Evolutionary conservation across 768 basidiomycete genomes (phyloP).

Genomic region (Pleurotus ostreatus): DNA sequence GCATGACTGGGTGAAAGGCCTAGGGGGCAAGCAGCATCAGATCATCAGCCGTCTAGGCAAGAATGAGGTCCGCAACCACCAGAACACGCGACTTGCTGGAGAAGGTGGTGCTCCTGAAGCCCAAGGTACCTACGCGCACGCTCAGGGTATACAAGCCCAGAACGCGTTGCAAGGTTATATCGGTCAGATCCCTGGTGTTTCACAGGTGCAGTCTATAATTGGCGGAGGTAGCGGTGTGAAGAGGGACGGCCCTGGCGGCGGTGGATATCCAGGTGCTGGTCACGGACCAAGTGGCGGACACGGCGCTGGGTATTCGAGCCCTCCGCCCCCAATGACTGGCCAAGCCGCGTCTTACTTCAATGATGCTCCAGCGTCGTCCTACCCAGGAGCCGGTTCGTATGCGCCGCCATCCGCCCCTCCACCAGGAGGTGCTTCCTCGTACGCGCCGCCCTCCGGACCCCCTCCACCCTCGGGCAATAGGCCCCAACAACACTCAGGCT

Average conservation of each 20-base stretch:
- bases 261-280: constrained; percentile 12
- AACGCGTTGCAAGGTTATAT: constrained; percentile 42
- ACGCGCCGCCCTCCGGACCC: background rate
- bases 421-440: constrained; percentile 5
- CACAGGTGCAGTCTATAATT: constrained; percentile 34
- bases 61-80: constrained; percentile 64
- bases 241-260: constrained; percentile 22
- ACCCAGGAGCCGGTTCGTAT: constrained; percentile 7
- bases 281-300: background rate
- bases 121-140: constrained; percentile 45
- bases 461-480: background rate
- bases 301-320: constrained; percentile 1
- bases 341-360: constrained; percentile 29
- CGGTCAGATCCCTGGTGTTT: constrained; percentile 41
- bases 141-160: constrained; percentile 31
- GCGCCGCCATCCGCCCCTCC: constrained; percentile 14
- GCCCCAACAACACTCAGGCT: constrained; percentile 2
- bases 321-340: constrained; percentile 15
- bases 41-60: constrained; percentile 58
- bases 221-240: constrained; percentile 23
- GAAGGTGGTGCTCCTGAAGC: constrained; percentile 44
- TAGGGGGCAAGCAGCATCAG: constrained; percentile 43
- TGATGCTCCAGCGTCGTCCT: constrained; percentile 9
- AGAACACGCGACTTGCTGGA: constrained; percentile 59
- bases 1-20: constrained; percentile 53